Base-by-base conservation (phyloP, 2,329 filamentous ascomycete species). In the Xenoacremonium recifei region DNA sequence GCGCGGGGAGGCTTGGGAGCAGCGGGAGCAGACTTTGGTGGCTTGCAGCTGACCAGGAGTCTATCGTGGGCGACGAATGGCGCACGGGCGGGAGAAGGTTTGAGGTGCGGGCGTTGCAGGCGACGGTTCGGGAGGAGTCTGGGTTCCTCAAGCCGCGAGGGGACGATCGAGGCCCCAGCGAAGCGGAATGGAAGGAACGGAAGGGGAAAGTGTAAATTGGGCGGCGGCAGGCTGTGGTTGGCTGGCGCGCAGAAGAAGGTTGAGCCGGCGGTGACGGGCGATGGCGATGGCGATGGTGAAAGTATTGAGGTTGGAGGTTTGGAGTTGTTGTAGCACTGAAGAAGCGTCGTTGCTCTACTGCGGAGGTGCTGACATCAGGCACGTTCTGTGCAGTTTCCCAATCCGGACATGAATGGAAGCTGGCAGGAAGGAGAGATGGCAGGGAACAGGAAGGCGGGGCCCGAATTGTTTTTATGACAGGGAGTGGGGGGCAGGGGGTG, bases 41-140 rank as follows among this genome's bases (percentile, higher is more conserved):
- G 53, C 53, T 51, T 48, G 37, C 33, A 46, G 46, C 35, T 44
- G 42, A 41, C 45, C 40, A 41, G 40, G 44, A 54, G 52, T 53
- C 41, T 56, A 54, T 54, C 47, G n/a, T n/a, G n/a, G n/a, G n/a
- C n/a, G n/a, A n/a, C n/a, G n/a, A n/a, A n/a, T n/a, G n/a, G n/a
- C n/a, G n/a, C n/a, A n/a, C n/a, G n/a, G n/a, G n/a, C n/a, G n/a
- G n/a, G n/a, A n/a, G n/a, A n/a, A n/a, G n/a, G n/a, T n/a, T n/a
- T 39, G 34, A 55, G 15, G 15, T 32, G 30, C 30, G 30, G 30
- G 30, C 30, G 30, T 16, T 32, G 10, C 9, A 6, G 15, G 30
- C 9, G 15, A 32, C 15, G 30, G 15, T 9, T 10, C 10, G 16
- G 9, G 30, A 15, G 15, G n/a, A n/a, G n/a, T n/a, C n/a, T n/a